Base-by-base conservation (phyloP, 2,329 filamentous ascomycete genomes). In the Fusarium chuoi region DNA sequence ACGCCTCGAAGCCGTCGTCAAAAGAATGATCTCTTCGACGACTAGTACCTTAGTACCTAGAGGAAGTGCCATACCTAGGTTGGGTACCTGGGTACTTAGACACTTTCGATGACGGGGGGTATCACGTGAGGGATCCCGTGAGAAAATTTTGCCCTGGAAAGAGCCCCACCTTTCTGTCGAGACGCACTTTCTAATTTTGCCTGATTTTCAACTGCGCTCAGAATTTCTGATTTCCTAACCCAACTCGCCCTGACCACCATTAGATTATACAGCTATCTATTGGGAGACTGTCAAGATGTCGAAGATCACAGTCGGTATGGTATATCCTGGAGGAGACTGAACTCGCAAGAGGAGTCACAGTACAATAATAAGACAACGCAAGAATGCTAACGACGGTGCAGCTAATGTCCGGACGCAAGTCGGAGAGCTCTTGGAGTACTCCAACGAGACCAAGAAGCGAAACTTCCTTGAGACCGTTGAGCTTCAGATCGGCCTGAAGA, bases 391-490 rank as follows among this genome's bases (percentile, higher is more conserved):
- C 77, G 36, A 30, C 41, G 41, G 39, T 65, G 24, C 78, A 83
- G 94, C 94, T 91, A 94, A 95, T 93, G 95, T 97, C 90, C 94
- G 95, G 90, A 89, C 91, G 86, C 96, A 98, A 89, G 94, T 98
- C 85, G 89, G 92, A 86, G 91, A 96, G 85, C 91, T 99, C 83
- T 93, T 99, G 82, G 92, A 97, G 83, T 98, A 98, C 93, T 97
- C 93, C 84, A 89, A 89, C 82, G 82, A 97, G 87, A 94, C 93
- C 86, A 98, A 98, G 93, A 98, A 98, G 93, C 90, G 95, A 82
- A 98, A 98, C 91, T 98, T 98, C 89, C 90, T 97, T 85, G 94
- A 96, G 90, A 96, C 94, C 84, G 94, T 98, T 85, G 93, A 95
- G 87, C 92, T 93, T 80, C 91, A 94, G 87, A 96, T 97, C 89